Evolutionary conservation across 169 alveolate genomes (phyloP).

Genomic region (Miamiensis avidus): DNA sequence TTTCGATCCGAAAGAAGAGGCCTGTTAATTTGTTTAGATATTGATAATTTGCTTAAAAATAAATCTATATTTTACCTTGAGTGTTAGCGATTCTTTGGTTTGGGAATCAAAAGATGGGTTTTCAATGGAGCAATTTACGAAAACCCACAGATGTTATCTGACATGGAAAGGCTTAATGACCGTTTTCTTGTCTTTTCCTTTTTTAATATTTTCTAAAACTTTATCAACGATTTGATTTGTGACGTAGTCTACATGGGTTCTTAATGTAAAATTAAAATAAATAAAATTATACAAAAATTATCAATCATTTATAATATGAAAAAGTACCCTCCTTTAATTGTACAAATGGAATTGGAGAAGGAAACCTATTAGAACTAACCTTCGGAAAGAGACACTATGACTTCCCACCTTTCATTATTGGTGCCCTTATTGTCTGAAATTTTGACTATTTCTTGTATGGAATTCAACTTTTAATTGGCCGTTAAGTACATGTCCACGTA

Average conservation of each 20-base stretch:
- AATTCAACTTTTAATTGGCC: background rate
- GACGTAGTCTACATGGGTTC: conserved; percentile 96
- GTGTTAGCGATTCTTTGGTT: conserved; percentile 97
- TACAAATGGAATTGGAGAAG: conserved; percentile 98
- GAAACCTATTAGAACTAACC: conserved; percentile 95
- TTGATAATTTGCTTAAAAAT: no score
- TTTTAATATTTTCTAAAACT: conserved; percentile 89
- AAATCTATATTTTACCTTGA: no score
- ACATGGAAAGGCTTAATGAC: conserved; percentile 94
- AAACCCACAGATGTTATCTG: conserved; percentile 86
- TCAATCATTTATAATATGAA: no score
- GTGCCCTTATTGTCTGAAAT: conserved; percentile 20
- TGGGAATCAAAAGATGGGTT: conserved; percentile 99
- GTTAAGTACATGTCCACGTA: conserved; percentile 93
- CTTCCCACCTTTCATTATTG: conserved; percentile 85
- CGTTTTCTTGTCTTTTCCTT: conserved; percentile 91
- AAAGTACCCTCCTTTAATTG: conserved; percentile 96
- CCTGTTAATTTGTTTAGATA: no score
- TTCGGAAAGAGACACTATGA: conserved; percentile 83
- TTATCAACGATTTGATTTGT: conserved; percentile 94
- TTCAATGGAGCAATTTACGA: conserved; percentile 96
- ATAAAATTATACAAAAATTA: no score
- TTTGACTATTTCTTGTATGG: background rate
- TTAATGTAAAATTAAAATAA: no score
- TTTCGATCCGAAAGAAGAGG: conserved; percentile 89